Evolutionary conservation across 306 rosid genomes (phyloP), one percentile per base, ranked within the genome.

Genomic region (Erythrophleum fordii): DNA sequence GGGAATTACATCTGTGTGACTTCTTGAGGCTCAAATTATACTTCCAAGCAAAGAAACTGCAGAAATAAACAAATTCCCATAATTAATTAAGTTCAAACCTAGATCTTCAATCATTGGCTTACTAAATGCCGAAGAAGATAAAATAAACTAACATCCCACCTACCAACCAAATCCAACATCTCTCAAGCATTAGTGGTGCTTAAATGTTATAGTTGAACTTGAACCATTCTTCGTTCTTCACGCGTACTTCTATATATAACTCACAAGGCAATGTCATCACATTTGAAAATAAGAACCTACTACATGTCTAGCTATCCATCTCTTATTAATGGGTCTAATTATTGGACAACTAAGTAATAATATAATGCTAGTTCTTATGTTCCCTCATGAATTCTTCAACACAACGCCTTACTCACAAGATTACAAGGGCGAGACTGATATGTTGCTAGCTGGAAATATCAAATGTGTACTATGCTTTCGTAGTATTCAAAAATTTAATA

Each of bases 131-230:
- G n/a, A n/a, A n/a, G n/a, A n/a, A n/a, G n/a, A n/a, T n/a, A n/a
- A n/a, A n/a, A n/a, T n/a, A 69, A 77, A 82, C 61, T 48, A 80
- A 84, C 68, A 65, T 64, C 20, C 28, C 22, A 70, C 74, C 69
- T 71, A 37, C 60, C 71, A 75, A 66, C 81, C 64, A 75, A 79
- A 79, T 28, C 31, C 41, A 73, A 76, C 55, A 64, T 56, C 58
- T 55, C 31, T 55, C 42, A 66, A 22, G 61, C 23, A 8, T 42
- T 44, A 84, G 67, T 52, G 51, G 13, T 35, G 6, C 35, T 70
- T 71, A 69, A 62, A 65, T 64, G 69, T 84, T 53, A 29, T 58
- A 45, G 52, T 76, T 65, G 34, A 18, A 62, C 31, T n/a, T n/a
- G n/a, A n/a, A n/a, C n/a, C 71, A 64, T 60, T 69, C 39, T 61